phyloP scores from a whole-genome alignment of 257 asterid genomes.

The Jacaranda copaia region DNA sequence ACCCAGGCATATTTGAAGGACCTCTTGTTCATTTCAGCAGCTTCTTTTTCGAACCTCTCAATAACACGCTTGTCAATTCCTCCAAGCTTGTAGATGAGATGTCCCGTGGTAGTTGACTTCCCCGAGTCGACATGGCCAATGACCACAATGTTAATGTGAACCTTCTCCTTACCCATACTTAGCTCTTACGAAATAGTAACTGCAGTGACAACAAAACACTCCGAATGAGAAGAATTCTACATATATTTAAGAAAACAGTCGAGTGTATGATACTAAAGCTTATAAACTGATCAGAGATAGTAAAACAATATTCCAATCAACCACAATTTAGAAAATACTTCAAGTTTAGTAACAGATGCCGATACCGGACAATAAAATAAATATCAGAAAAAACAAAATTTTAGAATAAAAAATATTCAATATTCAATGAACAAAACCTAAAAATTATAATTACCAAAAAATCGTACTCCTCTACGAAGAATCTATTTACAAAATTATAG shows the following conservation, averaged over 20 bases:
- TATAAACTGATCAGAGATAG: neutral
- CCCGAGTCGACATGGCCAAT: constrained; percentile 66
- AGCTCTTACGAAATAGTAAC: neutral
- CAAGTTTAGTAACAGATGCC: neutral
- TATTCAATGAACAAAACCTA: neutral
- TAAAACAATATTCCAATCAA: neutral
- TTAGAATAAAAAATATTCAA: neutral
- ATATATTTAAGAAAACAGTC: neutral
- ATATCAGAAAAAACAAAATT: neutral
- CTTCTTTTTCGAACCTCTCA: constrained; percentile 75
- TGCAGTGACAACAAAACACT: neutral
- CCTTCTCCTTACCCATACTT: constrained; percentile 55
- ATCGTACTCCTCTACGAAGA: neutral
- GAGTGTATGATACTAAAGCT: neutral
- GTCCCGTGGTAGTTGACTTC: constrained; percentile 62
- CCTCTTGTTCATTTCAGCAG: constrained; percentile 87
- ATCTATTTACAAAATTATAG: neutral
- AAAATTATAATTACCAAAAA: neutral
- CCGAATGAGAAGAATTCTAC: neutral
- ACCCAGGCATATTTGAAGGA: constrained; percentile 88
- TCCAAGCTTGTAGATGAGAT: constrained; percentile 62
- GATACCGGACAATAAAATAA: neutral
- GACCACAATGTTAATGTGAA: constrained; percentile 59
- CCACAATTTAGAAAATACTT: neutral
- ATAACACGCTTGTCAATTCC: constrained; percentile 70